Percentiles rank a stretch among this genome's conserved stretches.
phyloP scores from a whole-genome alignment of 495 filamentous ascomycete species.

The Geopyxis carbonaria region DNA sequence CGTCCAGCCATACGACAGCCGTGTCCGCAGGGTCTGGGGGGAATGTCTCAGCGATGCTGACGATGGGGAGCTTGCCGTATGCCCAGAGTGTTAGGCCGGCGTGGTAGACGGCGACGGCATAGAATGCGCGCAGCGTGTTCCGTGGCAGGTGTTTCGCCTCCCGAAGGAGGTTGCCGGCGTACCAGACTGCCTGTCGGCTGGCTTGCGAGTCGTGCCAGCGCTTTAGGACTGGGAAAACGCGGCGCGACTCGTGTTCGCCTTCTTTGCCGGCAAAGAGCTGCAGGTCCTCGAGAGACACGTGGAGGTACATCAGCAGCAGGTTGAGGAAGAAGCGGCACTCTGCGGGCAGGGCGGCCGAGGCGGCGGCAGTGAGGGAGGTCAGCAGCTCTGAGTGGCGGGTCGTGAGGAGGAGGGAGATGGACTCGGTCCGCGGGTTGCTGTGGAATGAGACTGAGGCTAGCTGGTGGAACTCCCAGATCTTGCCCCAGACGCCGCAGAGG shows the following conservation, averaged over 20 bases:
- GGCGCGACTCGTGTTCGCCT: conserved; percentile 41
- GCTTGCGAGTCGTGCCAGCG: conserved; percentile 37
- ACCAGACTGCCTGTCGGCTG: conserved; percentile 41
- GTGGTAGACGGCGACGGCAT: conserved; percentile 43
- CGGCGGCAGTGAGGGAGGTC: conserved; percentile 36
- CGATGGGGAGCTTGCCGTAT: conserved; percentile 28
- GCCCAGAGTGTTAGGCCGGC: conserved; percentile 44
- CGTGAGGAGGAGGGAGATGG: conserved; percentile 34
- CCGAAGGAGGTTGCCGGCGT: conserved; percentile 44
- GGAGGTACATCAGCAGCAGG: conserved; percentile 40
- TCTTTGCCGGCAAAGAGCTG: conserved; percentile 48
- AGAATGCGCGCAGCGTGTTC: conserved; percentile 38
- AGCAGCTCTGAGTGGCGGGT: conserved; percentile 29
- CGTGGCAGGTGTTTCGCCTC: conserved; percentile 34
- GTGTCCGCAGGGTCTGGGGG: conserved; percentile 20
- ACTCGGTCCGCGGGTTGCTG: conserved; percentile 30
- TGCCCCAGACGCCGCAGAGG: conserved; percentile 39
- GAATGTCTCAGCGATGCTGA: conserved; percentile 12
- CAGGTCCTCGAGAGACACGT: conserved; percentile 46
- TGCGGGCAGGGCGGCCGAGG: conserved; percentile 6
- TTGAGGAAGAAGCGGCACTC: conserved; percentile 36
- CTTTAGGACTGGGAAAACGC: conserved; percentile 35
- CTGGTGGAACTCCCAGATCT: conserved; percentile 44
- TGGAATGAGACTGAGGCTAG: conserved; percentile 34
- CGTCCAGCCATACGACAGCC: conserved; percentile 28